Evolutionary conservation across 1,139 yeast genomes (phyloP).

Genomic region (Magnusiomyces clavatus): DNA sequence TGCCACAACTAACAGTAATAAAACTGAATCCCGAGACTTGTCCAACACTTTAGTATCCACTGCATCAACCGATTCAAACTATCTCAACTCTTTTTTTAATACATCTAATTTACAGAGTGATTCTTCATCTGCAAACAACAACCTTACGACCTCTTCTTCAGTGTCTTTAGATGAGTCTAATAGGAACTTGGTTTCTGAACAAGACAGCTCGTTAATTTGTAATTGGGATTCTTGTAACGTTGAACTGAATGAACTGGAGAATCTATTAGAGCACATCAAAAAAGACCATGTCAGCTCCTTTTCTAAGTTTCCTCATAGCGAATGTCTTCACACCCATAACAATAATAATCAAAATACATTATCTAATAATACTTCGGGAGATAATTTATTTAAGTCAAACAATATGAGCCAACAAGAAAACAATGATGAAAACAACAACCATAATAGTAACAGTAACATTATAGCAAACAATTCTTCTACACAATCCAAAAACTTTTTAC

Average conservation of each 20-base stretch:
- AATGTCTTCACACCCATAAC: slow-evolving; percentile 6
- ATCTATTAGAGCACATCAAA: slow-evolving; percentile 31
- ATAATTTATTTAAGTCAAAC: not conserved
- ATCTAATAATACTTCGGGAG: too few species aligned
- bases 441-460: slow-evolving; percentile 2
- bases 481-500: slow-evolving; percentile 12
- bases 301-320: slow-evolving; percentile 16
- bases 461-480: slow-evolving; percentile 7
- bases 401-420: not conserved
- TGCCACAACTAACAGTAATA: slow-evolving; percentile 1
- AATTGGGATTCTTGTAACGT: slow-evolving; percentile 37
- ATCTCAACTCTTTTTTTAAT: not conserved
- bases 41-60: not conserved
- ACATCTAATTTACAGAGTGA: not conserved
- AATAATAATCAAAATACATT: not conserved
- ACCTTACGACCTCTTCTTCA: not conserved
- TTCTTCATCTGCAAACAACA: not conserved
- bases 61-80: not conserved
- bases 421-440: slow-evolving; percentile 6
- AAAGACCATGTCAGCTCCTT: slow-evolving; percentile 27
- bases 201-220: slow-evolving; percentile 18
- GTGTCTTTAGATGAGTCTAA: not conserved
- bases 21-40: not conserved
- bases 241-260: slow-evolving; percentile 26
- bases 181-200: slow-evolving; percentile 11